Base-by-base conservation (phyloP, 768 basidiomycete species). In the Exsudoporus frostii region DNA sequence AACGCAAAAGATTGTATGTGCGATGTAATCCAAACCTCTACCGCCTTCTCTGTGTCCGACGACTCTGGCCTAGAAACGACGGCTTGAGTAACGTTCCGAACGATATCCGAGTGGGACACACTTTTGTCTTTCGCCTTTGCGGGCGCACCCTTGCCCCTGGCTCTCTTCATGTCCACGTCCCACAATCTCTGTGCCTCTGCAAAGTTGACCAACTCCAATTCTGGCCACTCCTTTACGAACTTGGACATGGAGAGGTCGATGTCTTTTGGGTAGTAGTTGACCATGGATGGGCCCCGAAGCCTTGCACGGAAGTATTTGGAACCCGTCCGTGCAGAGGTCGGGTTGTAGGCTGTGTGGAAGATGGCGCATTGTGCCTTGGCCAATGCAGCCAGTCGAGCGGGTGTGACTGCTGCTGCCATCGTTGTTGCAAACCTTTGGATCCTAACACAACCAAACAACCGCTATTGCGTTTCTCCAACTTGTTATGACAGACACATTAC, bases 261-360 rank as follows among this genome's bases (percentile, higher is more conserved):
- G n/a, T 74, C 69, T 20, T 72, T 67, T 0, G 88, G 89, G 72
- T 95, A 94, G 74, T 98, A 98, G 5, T 80, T 74, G 58, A 87
- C 66, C 86, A 97, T 90, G 25, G 91, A 80, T 0, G 92, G 92
- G 0, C 95, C 96, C 0, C 86, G 83, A 33, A 98, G 81, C 17
- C 88, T 79, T 14, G 81, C 77, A 19, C 88, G 84, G 42, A 98
- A 83, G 74, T 96, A 93, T 74, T 98, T 98, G 25, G 92, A 88
- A 17, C 96, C 96, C 0, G 90, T 94, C 17, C 95, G 85, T 14
- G 83, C 67, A 25, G 81, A 81, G 3, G 79, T 79, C 0, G 95
- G 95, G 71, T 98, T 98, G 73, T 89, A 92, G 4, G 87, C 76
- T 9, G 92, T 96, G 65, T 92, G 83, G 65, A 98, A 96, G 48